Base-by-base conservation (phyloP, 1,139 yeast genomes). In the Pneumocystis carinii region DNA sequence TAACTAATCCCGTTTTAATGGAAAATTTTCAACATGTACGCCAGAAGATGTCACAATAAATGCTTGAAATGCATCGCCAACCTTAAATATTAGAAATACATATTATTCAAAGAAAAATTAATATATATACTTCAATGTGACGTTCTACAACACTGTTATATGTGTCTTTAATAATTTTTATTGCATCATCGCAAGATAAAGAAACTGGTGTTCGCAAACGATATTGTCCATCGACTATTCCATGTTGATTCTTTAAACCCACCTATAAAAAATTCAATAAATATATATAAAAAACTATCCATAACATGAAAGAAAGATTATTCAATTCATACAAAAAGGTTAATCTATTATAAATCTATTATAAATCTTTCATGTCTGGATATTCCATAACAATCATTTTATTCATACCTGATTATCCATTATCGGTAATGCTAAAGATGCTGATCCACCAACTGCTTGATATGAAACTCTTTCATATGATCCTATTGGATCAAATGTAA, bases 361-460 rank as follows among this genome's bases (percentile, higher is more conserved):
- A 19, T 6, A 17, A 41, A 41, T 41, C 2, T 3, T 17, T 7
- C 35, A 32, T 41, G n/a, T 27, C 7, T 17, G 27, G 14, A 41
- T 17, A 8, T 39, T 39, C 10, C 48, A n/a, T 17, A 7, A 88
- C 87, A 74, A 88, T 87, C 68, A 19, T 10, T 37, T 53, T 3
- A 37, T 39, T 17, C 42, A 19, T 39, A 94, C 98, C 78, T 94
- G 98, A 75, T 90, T 92, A 75, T 92, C 98, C 72, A 92, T 82
- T 74, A 92, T 92, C 4, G 98, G 98, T 94, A 90, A 90, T 71
- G 92, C 90, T 75, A 92, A 81, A 69, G 92, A 84, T 1, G 97
- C 94, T 41, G 97, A 97, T 7, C 97, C 94, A 59, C 98, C 98
- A 66, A 96, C 97, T 1, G 97, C 97, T 72, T 97, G 83, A 76